A percentile compares a stretch with the other conserved stretches of the same genome.
These are phyloP conservation scores for Leishmania major DNA, from an alignment of 208 protist species.

Conservation along the genomic window DNA sequence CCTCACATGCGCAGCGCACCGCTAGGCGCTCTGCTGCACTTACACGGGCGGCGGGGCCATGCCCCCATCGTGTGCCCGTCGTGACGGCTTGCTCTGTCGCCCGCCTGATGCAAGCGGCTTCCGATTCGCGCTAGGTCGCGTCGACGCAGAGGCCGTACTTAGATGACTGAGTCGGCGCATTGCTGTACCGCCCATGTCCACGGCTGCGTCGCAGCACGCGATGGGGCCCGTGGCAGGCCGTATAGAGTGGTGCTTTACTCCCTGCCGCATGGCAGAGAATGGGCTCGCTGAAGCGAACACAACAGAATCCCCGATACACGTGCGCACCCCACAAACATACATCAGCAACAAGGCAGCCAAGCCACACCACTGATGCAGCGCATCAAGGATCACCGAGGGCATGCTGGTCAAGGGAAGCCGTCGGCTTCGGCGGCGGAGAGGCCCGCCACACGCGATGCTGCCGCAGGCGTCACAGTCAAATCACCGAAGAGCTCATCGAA, in stretches of 20 bases:
- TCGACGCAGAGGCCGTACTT: not conserved
- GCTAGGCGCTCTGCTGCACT: not conserved
- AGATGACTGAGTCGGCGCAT: not conserved
- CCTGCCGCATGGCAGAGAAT: not conserved
- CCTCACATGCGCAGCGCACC: not conserved
- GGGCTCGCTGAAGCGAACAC: not conserved
- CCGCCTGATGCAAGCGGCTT: not conserved
- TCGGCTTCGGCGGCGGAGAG: conserved; percentile 13
- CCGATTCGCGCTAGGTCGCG: not conserved
- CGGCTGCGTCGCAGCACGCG: not conserved
- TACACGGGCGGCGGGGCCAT: not conserved
- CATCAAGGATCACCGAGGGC: not conserved
- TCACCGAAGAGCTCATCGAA: conserved; percentile 80
- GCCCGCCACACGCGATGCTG: not conserved
- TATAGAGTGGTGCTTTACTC: not conserved
- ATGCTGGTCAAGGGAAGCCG: not conserved
- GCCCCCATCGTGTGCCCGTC: not conserved
- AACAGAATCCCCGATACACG: not conserved
- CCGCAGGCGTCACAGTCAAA: conserved; percentile 1
- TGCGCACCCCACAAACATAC: not conserved
- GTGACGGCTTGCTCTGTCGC: not conserved
- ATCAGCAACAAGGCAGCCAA: not conserved
- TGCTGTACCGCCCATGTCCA: not conserved
- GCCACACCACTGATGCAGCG: not conserved
- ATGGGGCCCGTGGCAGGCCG: not conserved